These are phyloP conservation scores for Solanum ahanhuiri DNA, from an alignment of 257 asterid genomes.

Conservation along the genomic window DNA sequence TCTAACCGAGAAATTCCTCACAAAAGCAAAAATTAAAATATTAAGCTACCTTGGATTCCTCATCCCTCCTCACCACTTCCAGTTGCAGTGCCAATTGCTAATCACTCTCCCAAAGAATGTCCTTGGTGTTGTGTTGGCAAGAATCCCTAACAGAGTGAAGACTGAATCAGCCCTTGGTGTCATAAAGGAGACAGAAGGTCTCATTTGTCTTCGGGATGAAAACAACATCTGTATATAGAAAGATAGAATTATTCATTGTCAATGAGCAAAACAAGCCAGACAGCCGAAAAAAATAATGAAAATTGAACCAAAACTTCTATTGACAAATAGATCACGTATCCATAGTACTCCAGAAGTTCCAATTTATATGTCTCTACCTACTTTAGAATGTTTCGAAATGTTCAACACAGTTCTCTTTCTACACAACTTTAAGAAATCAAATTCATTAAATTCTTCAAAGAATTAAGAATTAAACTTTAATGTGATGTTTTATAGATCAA, in stretches of 20 bases:
- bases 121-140: too few species aligned
- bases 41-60: constrained; percentile 31
- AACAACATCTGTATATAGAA: constrained; percentile 22
- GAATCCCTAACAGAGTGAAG: constrained; percentile 21
- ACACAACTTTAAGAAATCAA: background rate
- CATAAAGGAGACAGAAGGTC: constrained; percentile 31
- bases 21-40: background rate
- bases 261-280: background rate
- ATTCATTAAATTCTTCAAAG: background rate
- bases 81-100: too few species aligned
- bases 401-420: background rate
- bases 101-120: too few species aligned
- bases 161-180: background rate
- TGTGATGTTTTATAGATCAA: background rate
- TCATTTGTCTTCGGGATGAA: constrained; percentile 44
- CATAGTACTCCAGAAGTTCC: background rate
- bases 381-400: background rate
- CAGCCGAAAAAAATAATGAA: background rate
- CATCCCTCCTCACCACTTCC: constrained; percentile 33
- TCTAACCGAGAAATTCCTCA: background rate
- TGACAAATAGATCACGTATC: background rate
- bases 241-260: too few species aligned
- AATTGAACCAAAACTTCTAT: background rate
- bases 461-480: background rate
- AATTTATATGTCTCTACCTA: background rate